Conservation (phyloP, 768 basidiomycete species). For the Saitozyma podzolica region DNA sequence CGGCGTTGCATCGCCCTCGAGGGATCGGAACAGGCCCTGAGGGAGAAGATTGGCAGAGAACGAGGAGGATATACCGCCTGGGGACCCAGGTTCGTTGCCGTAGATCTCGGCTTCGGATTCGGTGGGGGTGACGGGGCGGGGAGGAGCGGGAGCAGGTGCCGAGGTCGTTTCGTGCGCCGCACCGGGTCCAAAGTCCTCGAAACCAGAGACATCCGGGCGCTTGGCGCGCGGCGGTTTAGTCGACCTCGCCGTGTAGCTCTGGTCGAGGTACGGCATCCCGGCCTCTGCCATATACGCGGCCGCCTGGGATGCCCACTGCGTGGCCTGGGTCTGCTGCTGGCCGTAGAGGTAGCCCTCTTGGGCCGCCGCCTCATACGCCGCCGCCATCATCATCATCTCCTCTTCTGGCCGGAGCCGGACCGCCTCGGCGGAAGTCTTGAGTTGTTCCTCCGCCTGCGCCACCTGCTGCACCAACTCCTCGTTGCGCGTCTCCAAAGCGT, state of each 20-base stretch:
- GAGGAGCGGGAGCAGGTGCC: background rate
- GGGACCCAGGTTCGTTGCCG: constrained; percentile 51
- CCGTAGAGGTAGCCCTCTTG: constrained; percentile 37
- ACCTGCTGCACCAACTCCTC: constrained; percentile 63
- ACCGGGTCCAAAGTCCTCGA: constrained; percentile 52
- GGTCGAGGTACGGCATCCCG: constrained; percentile 47
- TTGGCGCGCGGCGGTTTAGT: constrained; percentile 12
- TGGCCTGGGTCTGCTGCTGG: constrained; percentile 11
- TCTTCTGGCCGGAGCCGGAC: constrained; percentile 55
- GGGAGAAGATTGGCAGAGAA: constrained; percentile 52
- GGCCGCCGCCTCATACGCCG: constrained; percentile 44
- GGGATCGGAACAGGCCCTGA: constrained; percentile 51
- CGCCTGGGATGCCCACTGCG: constrained; percentile 48
- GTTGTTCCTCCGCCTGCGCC: constrained; percentile 65
- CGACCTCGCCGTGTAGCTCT: constrained; percentile 33
- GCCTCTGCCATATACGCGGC: constrained; percentile 49
- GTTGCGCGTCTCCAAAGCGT: constrained; percentile 57
- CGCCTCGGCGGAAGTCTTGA: constrained; percentile 63
- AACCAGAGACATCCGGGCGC: constrained; percentile 44
- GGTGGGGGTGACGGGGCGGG: constrained; percentile 14
- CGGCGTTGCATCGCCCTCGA: constrained; percentile 49
- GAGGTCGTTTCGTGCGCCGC: constrained; percentile 9
- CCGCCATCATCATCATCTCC: constrained; percentile 51
- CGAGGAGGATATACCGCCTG: constrained; percentile 49
- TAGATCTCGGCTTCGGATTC: constrained; percentile 43